Percentiles rank a stretch among this genome's conserved stretches.
phyloP scores from a whole-genome alignment of 768 basidiomycete genomes.

The Leccinum broughii region DNA sequence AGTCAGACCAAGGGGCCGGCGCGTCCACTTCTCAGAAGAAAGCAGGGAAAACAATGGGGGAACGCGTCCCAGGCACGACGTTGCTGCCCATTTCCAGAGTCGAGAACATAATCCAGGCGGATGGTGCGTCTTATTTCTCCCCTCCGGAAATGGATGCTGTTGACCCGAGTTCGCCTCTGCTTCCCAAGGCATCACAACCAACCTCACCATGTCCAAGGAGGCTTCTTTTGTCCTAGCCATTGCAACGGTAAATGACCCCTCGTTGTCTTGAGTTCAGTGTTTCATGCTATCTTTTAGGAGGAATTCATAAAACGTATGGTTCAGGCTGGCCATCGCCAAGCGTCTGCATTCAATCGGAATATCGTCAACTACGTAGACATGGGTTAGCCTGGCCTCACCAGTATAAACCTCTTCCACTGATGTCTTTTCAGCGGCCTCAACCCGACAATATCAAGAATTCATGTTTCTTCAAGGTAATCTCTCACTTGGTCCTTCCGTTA shows the following conservation, averaged over 20 bases:
- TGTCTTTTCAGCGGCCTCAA: conserved; percentile 49
- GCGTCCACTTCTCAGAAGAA: conserved; percentile 30
- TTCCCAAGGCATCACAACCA: conserved; percentile 53
- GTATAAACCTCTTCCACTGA: conserved; percentile 6
- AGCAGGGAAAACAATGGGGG: conserved; percentile 31
- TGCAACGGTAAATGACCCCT: conserved; percentile 58
- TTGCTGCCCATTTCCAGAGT: conserved; percentile 65
- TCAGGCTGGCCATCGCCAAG: conserved; percentile 67
- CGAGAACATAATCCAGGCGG: conserved; percentile 78
- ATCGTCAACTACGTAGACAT: conserved; percentile 71
- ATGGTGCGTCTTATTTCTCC: conserved; percentile 48
- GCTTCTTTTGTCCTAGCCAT: conserved; percentile 71
- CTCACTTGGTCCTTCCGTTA: not conserved
- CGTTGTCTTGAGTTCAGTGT: conserved; percentile 11
- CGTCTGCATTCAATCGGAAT: conserved; percentile 56
- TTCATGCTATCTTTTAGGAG: conserved; percentile 51
- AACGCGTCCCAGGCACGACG: conserved; percentile 63
- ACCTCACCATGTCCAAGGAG: conserved; percentile 72
- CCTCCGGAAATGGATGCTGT: conserved; percentile 7
- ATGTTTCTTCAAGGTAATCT: conserved; percentile 65
- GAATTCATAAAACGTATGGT: conserved; percentile 80
- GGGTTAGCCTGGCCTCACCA: conserved; percentile 47
- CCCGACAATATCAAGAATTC: conserved; percentile 65
- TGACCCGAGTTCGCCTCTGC: conserved; percentile 19
- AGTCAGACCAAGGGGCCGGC: conserved; percentile 29